Evolutionary conservation across 768 basidiomycete species (phyloP).

Genomic region (Rhodosporidiobolus sp.): DNA sequence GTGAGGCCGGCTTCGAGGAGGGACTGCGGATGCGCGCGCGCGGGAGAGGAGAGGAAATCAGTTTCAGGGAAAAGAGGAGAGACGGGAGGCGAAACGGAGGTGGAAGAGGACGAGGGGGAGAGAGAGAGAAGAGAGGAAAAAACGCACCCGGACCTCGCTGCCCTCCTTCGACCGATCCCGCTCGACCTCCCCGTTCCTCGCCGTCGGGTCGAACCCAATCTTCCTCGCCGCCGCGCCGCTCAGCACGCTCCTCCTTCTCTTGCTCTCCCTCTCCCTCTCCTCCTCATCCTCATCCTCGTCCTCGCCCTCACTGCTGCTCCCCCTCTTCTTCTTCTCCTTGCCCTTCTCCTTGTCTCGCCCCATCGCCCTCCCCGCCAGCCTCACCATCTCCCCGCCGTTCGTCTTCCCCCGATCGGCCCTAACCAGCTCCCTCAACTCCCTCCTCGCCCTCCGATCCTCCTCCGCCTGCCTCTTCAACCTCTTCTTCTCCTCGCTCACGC

Average conservation of each 20-base stretch:
- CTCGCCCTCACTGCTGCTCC: background rate
- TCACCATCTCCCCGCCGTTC: constrained; percentile 26
- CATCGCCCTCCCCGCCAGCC: constrained; percentile 5
- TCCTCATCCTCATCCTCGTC: background rate
- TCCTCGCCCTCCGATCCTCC: constrained; percentile 9
- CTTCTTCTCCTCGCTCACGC: constrained; percentile 22
- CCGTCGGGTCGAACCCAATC: constrained; percentile 36
- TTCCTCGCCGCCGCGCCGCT: constrained; percentile 18
- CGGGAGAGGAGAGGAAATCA: background rate
- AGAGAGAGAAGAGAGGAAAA: background rate
- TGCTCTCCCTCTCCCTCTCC: background rate
- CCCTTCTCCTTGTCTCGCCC: background rate
- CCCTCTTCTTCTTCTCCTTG: background rate
- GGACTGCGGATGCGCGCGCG: background rate
- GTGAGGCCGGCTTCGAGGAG: constrained; percentile 23
- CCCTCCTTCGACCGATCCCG: constrained; percentile 15
- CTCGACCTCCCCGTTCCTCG: constrained; percentile 3
- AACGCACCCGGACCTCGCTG: constrained; percentile 15
- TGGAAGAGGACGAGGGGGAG: no score
- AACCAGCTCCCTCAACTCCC: constrained; percentile 19
- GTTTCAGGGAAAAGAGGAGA: background rate
- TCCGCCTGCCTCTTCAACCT: constrained; percentile 1
- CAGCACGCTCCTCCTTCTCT: constrained; percentile 22
- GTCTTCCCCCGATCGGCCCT: constrained; percentile 23
- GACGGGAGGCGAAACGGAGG: background rate